Percentiles rank a stretch among this genome's conserved stretches.
Evolutionary conservation across 257 asterid genomes (phyloP).

Genomic region (Primulina huaijiensis): DNA sequence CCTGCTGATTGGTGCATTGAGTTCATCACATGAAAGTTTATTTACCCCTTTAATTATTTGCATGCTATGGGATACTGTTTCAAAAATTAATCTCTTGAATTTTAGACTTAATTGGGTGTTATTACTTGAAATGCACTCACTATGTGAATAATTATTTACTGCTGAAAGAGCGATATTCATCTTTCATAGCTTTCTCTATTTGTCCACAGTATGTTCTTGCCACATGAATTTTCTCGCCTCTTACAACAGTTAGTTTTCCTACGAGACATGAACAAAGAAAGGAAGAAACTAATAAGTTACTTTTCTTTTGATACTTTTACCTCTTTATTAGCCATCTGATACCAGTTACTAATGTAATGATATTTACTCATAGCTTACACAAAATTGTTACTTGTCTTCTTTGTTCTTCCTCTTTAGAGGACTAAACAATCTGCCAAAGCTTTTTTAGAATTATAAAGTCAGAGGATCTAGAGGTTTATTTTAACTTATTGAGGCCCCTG

Average conservation of each 20-base stretch:
- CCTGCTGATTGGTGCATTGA: background rate
- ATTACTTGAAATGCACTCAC: background rate
- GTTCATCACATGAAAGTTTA: background rate
- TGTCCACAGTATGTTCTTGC: background rate
- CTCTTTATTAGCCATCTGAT: conserved; percentile 4
- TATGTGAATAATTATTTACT: too few species aligned
- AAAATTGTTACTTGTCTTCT: background rate
- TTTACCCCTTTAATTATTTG: background rate
- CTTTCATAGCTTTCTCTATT: background rate
- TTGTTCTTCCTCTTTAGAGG: too few species aligned
- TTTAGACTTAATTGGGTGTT: conserved; percentile 2
- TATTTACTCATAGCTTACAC: background rate
- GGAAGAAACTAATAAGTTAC: background rate
- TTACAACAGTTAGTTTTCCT: background rate
- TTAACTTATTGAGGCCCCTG: background rate
- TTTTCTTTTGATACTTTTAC: background rate
- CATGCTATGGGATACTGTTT: background rate
- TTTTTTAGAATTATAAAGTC: too few species aligned
- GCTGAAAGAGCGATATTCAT: background rate
- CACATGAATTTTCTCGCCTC: background rate
- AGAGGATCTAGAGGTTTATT: background rate
- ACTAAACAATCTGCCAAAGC: background rate
- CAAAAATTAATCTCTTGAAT: background rate
- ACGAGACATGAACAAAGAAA: background rate
- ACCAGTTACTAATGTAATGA: conserved; percentile 12